Percentiles rank a stretch among this genome's conserved stretches.
These are phyloP conservation scores for Anisodus acutangulus DNA, from an alignment of 257 asterid species.

Conservation along the genomic window DNA sequence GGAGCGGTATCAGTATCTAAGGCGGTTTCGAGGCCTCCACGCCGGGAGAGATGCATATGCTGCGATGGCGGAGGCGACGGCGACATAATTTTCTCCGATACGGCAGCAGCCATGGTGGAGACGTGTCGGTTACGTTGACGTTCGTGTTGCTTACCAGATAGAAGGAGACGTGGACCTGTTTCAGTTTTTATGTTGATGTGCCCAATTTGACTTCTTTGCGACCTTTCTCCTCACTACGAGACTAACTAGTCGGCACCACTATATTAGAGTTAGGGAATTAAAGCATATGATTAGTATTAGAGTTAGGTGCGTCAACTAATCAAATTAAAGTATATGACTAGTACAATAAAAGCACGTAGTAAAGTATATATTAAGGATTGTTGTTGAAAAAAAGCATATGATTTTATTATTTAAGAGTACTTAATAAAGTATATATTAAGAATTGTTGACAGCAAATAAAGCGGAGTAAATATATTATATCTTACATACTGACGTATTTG, in stretches of 20 bases:
- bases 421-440: not conserved
- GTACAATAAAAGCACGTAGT: not conserved
- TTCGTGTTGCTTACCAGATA: constrained; percentile 37
- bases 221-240: not conserved
- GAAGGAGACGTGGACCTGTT: constrained; percentile 31
- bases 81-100: constrained; percentile 57
- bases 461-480: no score
- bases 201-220: not conserved
- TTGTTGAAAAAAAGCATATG: not conserved
- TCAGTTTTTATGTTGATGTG: not conserved
- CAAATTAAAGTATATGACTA: not conserved
- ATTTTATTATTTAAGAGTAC: not conserved
- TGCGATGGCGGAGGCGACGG: constrained; percentile 58
- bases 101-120: constrained; percentile 60
- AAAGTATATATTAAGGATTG: not conserved
- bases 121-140: constrained; percentile 24
- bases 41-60: constrained; percentile 53
- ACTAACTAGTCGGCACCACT: not conserved
- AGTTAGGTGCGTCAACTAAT: not conserved
- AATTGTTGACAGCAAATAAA: not conserved
- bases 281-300: not conserved
- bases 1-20: constrained; percentile 38
- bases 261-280: not conserved
- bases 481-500: no score
- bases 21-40: constrained; percentile 44